Base-by-base conservation (phyloP, 75 land plant species). In the Pseudotsuga menziesii region DNA sequence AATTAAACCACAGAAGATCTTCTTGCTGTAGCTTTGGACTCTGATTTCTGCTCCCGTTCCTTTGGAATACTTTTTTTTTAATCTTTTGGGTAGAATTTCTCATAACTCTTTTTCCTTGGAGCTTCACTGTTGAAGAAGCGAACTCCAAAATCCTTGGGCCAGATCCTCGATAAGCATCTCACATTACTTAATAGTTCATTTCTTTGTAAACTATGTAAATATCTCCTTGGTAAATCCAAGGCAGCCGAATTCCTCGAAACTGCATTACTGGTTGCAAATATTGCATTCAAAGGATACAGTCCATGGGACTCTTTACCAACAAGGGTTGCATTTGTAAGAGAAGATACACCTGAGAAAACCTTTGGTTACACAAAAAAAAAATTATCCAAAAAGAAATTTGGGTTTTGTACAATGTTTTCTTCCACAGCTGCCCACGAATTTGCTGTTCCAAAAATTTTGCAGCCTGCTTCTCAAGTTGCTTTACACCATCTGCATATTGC, bases 1-100 rank as follows among this genome's bases (percentile, higher is more conserved):
- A n/a, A n/a, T n/a, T n/a, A n/a, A n/a, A n/a, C n/a, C n/a, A n/a
- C n/a, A n/a, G n/a, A n/a, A n/a, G n/a, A n/a, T n/a, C n/a, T n/a
- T n/a, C n/a, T n/a, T n/a, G n/a, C n/a, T n/a, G n/a, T n/a, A n/a
- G n/a, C 85, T 87, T 94, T 94, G 3, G 91, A 82, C 32, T 92
- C 91, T 22, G 90, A 78, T 80, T 86, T 91, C 70, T 88, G 83
- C 26, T 39, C 22, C 72, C 86, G 76, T 15, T 76, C 85, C 64
- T 93, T 96, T 8, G 96, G 94, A 44, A 91, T 83, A 27, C 88
- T 94, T 80, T 88, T 89, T 87, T 91, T 96, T n/a, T n/a, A n/a
- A 17, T 87, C 83, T 73, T 90, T 96, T n/a, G 98, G 96, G 81
- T 88, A 87, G 74, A 84, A 93, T 71, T 96, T 96, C 85, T 96